A percentile compares a stretch with the other conserved stretches of the same genome.
phyloP scores from a whole-genome alignment of 495 filamentous ascomycete genomes.

The Talaromyces stipitatus region DNA sequence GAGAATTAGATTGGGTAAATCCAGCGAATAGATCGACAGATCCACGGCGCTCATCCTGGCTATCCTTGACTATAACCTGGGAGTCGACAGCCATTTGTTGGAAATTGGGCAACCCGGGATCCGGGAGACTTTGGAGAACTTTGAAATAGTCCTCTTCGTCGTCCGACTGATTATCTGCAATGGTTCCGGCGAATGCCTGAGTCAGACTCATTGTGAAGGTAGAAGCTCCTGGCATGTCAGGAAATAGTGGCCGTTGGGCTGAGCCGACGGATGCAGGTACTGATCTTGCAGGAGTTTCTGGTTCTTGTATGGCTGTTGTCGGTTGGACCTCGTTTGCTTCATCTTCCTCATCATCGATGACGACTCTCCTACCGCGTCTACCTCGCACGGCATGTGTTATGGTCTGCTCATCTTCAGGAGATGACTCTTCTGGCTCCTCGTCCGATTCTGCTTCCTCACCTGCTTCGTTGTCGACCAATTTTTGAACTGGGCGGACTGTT shows the following conservation, averaged over 20 bases:
- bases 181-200: slow-evolving; percentile 87
- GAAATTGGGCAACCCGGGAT: slow-evolving; percentile 39
- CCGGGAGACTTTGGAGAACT: slow-evolving; percentile 29
- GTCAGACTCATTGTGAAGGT: slow-evolving; percentile 67
- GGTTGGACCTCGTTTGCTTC: slow-evolving; percentile 10
- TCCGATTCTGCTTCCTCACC: slow-evolving; percentile 27
- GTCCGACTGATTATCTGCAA: slow-evolving; percentile 53
- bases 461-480: slow-evolving; percentile 33
- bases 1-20: slow-evolving; percentile 23
- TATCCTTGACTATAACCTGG: slow-evolving; percentile 57
- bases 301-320: slow-evolving; percentile 8
- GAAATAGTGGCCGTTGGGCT: slow-evolving; percentile 40
- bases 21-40: slow-evolving; percentile 21
- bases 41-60: slow-evolving; percentile 41
- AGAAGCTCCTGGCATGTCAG: slow-evolving; percentile 43
- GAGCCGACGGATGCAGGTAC: slow-evolving; percentile 19
- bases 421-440: slow-evolving; percentile 21
- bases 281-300: slow-evolving; percentile 27
- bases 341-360: slow-evolving; percentile 47
- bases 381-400: slow-evolving; percentile 19
- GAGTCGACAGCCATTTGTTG: slow-evolving; percentile 36
- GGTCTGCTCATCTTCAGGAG: slow-evolving; percentile 18
- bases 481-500: slow-evolving; percentile 25
- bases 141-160: slow-evolving; percentile 26
- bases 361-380: slow-evolving; percentile 31